phyloP scores from a whole-genome alignment of 345 rosid genomes.

The Pistacia integerrima region DNA sequence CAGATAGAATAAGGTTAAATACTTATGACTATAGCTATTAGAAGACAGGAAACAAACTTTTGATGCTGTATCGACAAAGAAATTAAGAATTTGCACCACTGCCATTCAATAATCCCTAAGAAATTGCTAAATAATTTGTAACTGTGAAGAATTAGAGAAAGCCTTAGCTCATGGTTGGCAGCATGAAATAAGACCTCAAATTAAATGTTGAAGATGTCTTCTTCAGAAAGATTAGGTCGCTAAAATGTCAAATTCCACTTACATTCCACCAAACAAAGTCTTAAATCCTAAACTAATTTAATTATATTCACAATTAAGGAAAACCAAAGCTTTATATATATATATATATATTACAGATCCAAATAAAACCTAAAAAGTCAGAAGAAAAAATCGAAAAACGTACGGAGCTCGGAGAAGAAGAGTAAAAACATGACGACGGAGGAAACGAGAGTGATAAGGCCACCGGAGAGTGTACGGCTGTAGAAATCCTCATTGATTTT shows the following conservation, averaged over 20 bases:
- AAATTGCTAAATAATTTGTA: not conserved
- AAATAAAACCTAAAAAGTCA: conserved; percentile 1
- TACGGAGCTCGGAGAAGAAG: conserved; percentile 95
- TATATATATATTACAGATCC: not conserved
- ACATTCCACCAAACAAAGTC: not conserved
- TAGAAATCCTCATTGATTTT: conserved; percentile 97
- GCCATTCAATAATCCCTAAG: not conserved
- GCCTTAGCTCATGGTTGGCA: not conserved
- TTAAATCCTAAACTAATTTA: not conserved
- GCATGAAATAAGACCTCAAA: not conserved
- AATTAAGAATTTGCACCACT: not conserved
- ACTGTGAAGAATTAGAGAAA: not conserved
- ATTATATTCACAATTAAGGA: not conserved
- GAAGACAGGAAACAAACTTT: no score
- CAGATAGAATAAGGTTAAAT: no score
- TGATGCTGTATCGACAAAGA: no score
- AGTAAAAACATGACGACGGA: conserved; percentile 91
- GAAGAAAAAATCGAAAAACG: conserved; percentile 13
- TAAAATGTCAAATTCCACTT: not conserved
- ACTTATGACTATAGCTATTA: no score
- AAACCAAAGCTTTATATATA: no score
- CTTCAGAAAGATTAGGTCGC: not conserved
- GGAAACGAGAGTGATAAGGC: conserved; percentile 83
- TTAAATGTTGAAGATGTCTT: not conserved
- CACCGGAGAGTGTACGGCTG: conserved; percentile 94